Conservation (phyloP, 371 early-diverging fungal genomes). For the Mycotypha africana region DNA sequence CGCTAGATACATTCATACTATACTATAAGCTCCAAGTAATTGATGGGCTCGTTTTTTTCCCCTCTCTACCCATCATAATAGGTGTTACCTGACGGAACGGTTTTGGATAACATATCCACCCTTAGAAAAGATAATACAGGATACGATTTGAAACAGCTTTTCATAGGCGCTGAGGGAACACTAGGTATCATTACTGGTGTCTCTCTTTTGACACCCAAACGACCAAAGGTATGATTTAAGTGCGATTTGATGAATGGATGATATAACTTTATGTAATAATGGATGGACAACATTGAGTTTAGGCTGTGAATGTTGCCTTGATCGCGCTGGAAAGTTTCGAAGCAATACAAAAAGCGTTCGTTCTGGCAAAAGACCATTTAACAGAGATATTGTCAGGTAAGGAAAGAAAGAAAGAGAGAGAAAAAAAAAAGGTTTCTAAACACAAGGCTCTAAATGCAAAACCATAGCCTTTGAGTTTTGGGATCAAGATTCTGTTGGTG, state of each 20-base stretch:
- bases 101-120: constrained; percentile 76
- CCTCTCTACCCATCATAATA: background rate
- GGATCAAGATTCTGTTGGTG: constrained; percentile 60
- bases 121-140: constrained; percentile 89
- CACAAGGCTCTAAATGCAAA: no score
- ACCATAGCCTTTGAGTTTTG: constrained; percentile 80
- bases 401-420: background rate
- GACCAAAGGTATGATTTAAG: constrained; percentile 15
- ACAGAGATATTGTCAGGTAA: constrained; percentile 47
- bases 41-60: no score
- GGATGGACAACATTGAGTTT: no score
- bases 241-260: background rate
- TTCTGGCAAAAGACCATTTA: constrained; percentile 39
- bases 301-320: constrained; percentile 40
- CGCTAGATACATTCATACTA: background rate
- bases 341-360: constrained; percentile 34
- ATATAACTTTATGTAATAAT: background rate
- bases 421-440: no score
- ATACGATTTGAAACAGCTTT: constrained; percentile 91
- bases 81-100: constrained; percentile 82
- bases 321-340: constrained; percentile 39
- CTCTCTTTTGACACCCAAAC: constrained; percentile 32
- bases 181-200: constrained; percentile 89
- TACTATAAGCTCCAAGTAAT: no score
- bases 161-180: constrained; percentile 96